Evolutionary conservation across 129 eudicot genomes (phyloP).

Genomic region (Dittrichia graveolens): DNA sequence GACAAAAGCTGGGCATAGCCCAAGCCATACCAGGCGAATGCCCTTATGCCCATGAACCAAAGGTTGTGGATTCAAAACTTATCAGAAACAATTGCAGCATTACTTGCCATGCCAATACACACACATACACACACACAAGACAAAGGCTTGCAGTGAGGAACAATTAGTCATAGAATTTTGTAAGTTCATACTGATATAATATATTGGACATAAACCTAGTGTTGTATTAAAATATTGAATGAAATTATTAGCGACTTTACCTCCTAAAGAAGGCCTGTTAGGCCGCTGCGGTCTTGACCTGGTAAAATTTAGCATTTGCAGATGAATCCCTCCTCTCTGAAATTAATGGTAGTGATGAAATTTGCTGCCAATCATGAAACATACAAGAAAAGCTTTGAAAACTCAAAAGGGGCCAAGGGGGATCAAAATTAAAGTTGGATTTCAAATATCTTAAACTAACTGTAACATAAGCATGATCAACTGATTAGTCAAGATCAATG

Average conservation of each 20-base stretch:
- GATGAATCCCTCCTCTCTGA: slow-evolving; percentile 28
- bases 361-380: not conserved
- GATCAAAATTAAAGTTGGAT: not conserved
- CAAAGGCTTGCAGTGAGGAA: not conserved
- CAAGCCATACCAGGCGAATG: too few species aligned
- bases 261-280: slow-evolving; percentile 74
- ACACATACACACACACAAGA: too few species aligned
- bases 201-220: not conserved
- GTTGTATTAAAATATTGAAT: not conserved
- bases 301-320: slow-evolving; percentile 55
- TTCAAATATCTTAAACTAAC: not conserved
- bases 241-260: slow-evolving; percentile 36
- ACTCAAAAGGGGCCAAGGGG: not conserved
- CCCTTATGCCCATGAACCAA: too few species aligned
- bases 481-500: not conserved
- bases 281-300: slow-evolving; percentile 65
- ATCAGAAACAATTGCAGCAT: too few species aligned
- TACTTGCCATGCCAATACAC: too few species aligned
- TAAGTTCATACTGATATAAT: too few species aligned
- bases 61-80: too few species aligned
- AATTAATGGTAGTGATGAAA: slow-evolving; percentile 12
- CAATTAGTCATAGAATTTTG: not conserved
- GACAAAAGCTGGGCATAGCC: too few species aligned
- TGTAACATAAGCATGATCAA: not conserved
- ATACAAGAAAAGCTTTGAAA: not conserved